These are phyloP conservation scores for Naganishia sp. DNA, from an alignment of 1,284 basidiomycete genomes.

Conservation along the genomic window DNA sequence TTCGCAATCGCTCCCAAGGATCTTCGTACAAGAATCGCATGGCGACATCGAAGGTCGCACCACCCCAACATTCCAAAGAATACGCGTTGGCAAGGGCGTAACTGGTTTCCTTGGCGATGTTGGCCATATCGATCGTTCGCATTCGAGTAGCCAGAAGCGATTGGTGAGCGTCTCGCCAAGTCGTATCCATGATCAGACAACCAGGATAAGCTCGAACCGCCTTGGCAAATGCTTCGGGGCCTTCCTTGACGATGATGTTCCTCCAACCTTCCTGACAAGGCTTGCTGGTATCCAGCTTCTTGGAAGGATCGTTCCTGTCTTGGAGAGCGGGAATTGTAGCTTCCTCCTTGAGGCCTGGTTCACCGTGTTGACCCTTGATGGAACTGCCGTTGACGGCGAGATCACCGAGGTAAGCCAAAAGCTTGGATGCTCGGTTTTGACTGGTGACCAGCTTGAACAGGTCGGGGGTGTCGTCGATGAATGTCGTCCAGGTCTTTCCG, in stretches of 20 bases:
- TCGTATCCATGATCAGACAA: slow-evolving; percentile 91
- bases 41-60: slow-evolving; percentile 98
- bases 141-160: slow-evolving; percentile 94
- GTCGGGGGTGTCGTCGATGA: slow-evolving; percentile 98
- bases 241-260: slow-evolving; percentile 97
- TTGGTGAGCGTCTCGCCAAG: slow-evolving; percentile 99
- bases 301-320: slow-evolving; percentile 72
- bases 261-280: slow-evolving; percentile 93
- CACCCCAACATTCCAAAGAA: slow-evolving; percentile 98
- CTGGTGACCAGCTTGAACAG: slow-evolving; percentile 97
- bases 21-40: slow-evolving; percentile 99
- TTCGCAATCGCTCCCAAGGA: slow-evolving; percentile 97
- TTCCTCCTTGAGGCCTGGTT: slow-evolving; percentile 91
- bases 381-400: slow-evolving; percentile 95
- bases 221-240: slow-evolving; percentile 97
- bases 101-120: slow-evolving; percentile 97
- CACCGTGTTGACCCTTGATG: slow-evolving; percentile 74
- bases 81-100: slow-evolving; percentile 94
- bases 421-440: slow-evolving; percentile 97
- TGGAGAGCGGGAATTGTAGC: slow-evolving; percentile 79
- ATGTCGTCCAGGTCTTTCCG: slow-evolving; percentile 98
- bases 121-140: slow-evolving; percentile 95
- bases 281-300: slow-evolving; percentile 74
- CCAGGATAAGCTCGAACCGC: slow-evolving; percentile 96
- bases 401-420: slow-evolving; percentile 95